Conservation (phyloP, 495 filamentous ascomycete genomes). For the Penicillium salamii region DNA sequence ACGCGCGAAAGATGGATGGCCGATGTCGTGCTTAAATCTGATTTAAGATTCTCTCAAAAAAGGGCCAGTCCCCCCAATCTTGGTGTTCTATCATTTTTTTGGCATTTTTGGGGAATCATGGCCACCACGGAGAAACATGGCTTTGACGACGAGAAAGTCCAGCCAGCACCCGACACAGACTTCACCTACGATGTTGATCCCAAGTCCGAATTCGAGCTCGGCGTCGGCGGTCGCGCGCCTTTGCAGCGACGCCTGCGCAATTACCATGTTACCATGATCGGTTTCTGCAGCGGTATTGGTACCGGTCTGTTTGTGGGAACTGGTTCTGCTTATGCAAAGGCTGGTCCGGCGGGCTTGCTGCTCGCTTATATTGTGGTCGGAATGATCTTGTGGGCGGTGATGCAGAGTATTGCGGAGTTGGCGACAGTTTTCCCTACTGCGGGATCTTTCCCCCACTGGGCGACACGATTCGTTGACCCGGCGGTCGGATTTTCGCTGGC, state of each 20-base stretch:
- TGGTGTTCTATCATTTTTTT: neutral
- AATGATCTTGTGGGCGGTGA: slow-evolving; percentile 56
- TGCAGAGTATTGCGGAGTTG: slow-evolving; percentile 66
- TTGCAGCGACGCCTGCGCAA: slow-evolving; percentile 37
- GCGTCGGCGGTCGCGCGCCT: slow-evolving; percentile 34
- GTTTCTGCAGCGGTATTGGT: slow-evolving; percentile 51
- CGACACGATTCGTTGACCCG: slow-evolving; percentile 66
- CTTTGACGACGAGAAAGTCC: slow-evolving; percentile 13
- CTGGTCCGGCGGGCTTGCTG: slow-evolving; percentile 66
- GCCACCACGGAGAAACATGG: slow-evolving; percentile 15
- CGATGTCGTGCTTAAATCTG: slow-evolving; percentile 23
- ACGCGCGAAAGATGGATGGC: slow-evolving; percentile 5
- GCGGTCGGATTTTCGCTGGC: slow-evolving; percentile 71
- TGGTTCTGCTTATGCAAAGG: slow-evolving; percentile 61
- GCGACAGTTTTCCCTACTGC: slow-evolving; percentile 70
- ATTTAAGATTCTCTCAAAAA: slow-evolving; percentile 10
- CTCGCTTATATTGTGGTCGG: slow-evolving; percentile 70
- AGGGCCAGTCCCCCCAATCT: neutral
- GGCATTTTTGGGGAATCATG: neutral
- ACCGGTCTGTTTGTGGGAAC: slow-evolving; percentile 77
- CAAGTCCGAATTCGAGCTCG: slow-evolving; percentile 34
- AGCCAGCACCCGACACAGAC: slow-evolving; percentile 9
- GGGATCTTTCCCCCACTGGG: slow-evolving; percentile 72
- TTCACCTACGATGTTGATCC: slow-evolving; percentile 16
- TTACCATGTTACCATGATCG: slow-evolving; percentile 42